Evolutionary conservation across 1,284 basidiomycete genomes (phyloP).

Genomic region (Puccinia horiana): DNA sequence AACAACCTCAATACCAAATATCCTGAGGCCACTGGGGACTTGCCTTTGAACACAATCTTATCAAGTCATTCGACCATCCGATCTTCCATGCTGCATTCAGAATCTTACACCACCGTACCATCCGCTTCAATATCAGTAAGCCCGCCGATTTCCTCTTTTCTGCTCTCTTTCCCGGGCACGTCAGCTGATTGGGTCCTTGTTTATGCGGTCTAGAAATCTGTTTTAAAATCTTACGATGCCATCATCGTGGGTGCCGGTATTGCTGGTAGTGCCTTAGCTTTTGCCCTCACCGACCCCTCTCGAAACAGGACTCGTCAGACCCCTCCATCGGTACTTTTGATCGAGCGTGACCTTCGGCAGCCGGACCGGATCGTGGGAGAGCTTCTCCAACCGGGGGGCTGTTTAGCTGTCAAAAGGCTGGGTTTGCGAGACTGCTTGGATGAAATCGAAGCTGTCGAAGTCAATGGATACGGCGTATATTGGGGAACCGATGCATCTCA

Average conservation of each 20-base stretch:
- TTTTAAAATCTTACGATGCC: constrained; percentile 55
- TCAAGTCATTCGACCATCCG: neutral
- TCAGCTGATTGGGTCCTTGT: neutral
- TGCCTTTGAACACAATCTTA: neutral
- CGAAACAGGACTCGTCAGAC: constrained; percentile 54
- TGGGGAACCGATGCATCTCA: constrained; percentile 57
- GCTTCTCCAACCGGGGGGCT: constrained; percentile 90
- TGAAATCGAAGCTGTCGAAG: constrained; percentile 81
- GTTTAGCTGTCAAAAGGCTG: constrained; percentile 73
- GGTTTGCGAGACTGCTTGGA: constrained; percentile 74
- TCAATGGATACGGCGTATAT: constrained; percentile 84
- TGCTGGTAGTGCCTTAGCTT: constrained; percentile 64
- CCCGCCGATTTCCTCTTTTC: neutral
- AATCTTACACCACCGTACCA: constrained; percentile 31
- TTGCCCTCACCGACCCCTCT: constrained; percentile 21
- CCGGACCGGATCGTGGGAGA: constrained; percentile 98
- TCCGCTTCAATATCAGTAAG: constrained; percentile 38
- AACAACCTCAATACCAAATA: neutral
- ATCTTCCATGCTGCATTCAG: constrained; percentile 25
- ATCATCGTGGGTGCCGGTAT: constrained; percentile 88
- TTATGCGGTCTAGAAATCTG: neutral
- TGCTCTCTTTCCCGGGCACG: neutral
- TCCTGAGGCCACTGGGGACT: neutral
- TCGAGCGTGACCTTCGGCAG: constrained; percentile 73
- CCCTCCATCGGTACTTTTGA: constrained; percentile 68